Evolutionary conservation across 768 basidiomycete species (phyloP).

Genomic region (Wakefieldia striispora): DNA sequence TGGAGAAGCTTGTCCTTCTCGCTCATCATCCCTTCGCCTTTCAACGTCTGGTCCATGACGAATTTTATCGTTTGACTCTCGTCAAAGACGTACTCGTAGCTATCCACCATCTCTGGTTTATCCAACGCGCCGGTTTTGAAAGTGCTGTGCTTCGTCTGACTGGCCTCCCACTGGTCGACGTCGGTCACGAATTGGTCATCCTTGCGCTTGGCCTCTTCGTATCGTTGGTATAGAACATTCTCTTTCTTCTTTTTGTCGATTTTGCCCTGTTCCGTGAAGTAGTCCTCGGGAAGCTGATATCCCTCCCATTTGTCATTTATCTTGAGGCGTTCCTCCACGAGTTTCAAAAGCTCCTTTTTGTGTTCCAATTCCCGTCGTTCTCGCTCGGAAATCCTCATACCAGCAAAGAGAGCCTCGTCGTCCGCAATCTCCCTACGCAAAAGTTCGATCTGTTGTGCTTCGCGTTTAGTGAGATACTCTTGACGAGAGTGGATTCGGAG

Average conservation of each 20-base stretch:
- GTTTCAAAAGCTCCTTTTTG: constrained; percentile 87
- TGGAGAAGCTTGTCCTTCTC: constrained; percentile 84
- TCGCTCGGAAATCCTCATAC: constrained; percentile 86
- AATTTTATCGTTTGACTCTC: constrained; percentile 97
- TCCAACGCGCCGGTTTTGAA: constrained; percentile 93
- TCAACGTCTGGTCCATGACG: constrained; percentile 78
- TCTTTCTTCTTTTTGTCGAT: constrained; percentile 97
- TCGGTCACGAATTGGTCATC: constrained; percentile 96
- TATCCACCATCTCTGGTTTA: constrained; percentile 74
- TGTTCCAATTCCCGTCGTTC: constrained; percentile 80
- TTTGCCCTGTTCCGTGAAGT: constrained; percentile 97
- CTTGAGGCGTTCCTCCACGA: constrained; percentile 91
- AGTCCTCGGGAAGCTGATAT: constrained; percentile 96
- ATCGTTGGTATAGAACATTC: constrained; percentile 88
- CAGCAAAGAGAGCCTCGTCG: constrained; percentile 85
- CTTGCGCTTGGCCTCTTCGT: constrained; percentile 89
- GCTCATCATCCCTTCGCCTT: constrained; percentile 67
- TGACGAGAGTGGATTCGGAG: constrained; percentile 88
- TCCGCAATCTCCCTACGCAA: constrained; percentile 91
- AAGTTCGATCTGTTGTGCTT: constrained; percentile 93
- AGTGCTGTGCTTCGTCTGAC: constrained; percentile 85
- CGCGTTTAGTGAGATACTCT: constrained; percentile 95
- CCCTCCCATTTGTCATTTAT: constrained; percentile 97
- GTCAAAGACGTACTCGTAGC: constrained; percentile 98
- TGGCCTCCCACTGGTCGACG: constrained; percentile 95